Conservation (phyloP, 2,329 filamentous ascomycete genomes). For the Cytospora leucostoma region DNA sequence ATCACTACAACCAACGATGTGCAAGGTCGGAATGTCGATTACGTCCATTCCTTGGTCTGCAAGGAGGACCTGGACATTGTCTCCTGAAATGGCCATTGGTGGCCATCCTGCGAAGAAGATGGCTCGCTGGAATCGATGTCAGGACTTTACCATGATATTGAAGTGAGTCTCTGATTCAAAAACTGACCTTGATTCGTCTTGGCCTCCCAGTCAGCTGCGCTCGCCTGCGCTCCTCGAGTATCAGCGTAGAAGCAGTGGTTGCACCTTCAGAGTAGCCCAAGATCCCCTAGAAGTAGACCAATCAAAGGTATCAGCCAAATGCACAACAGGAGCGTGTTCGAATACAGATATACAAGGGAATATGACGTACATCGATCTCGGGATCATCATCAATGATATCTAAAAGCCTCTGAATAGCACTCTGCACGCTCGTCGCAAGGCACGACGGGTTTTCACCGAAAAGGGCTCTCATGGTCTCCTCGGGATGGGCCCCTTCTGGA, state of each 20-base stretch:
- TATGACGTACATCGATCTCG: conserved; percentile 14
- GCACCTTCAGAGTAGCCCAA: conserved; percentile 27
- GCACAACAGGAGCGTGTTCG: conserved; percentile 30
- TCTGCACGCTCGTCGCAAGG: conserved; percentile 38
- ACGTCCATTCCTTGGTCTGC: conserved; percentile 42
- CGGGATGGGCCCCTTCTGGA: conserved; percentile 43
- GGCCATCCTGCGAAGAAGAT: conserved; percentile 51
- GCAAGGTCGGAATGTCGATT: conserved; percentile 44
- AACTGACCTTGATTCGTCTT: neutral
- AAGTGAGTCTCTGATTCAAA: neutral
- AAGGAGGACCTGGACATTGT: conserved; percentile 32
- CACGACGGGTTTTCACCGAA: conserved; percentile 43
- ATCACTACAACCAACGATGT: conserved; percentile 43
- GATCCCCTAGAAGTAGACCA: conserved; percentile 13
- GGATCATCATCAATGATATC: conserved; percentile 19
- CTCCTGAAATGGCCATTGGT: conserved; percentile 37
- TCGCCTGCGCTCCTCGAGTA: conserved; percentile 24
- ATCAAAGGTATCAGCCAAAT: conserved; percentile 37
- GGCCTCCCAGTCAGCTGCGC: neutral
- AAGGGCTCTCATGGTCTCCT: conserved; percentile 58
- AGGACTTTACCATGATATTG: neutral
- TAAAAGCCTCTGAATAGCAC: conserved; percentile 38
- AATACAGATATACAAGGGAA: neutral
- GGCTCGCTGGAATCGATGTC: conserved; percentile 41
- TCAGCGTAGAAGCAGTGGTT: conserved; percentile 22